phyloP scores from a whole-genome alignment of 2,329 filamentous ascomycete genomes.

The Nemania abortiva region DNA sequence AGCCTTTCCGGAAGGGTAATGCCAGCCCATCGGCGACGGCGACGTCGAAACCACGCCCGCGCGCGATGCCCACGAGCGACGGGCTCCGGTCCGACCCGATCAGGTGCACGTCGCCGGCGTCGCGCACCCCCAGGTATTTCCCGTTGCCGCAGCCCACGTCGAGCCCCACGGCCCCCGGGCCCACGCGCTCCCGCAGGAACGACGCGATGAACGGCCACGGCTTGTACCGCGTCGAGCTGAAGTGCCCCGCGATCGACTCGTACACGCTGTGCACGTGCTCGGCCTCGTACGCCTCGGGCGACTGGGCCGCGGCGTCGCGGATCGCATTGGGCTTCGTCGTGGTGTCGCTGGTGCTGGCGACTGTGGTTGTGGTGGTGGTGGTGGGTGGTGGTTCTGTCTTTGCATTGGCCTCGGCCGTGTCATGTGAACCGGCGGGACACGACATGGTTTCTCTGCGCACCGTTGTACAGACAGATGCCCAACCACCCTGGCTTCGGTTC shows the following conservation, averaged over 20 bases:
- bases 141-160: slow-evolving; percentile 98
- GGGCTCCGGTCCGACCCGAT: slow-evolving; percentile 85
- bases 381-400: slow-evolving; percentile 13
- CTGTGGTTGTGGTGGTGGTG: neutral
- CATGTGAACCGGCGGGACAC: slow-evolving; percentile 44
- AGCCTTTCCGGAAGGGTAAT: slow-evolving; percentile 77
- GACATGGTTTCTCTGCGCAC: slow-evolving; percentile 26
- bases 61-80: slow-evolving; percentile 65
- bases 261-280: slow-evolving; percentile 93
- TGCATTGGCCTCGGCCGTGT: slow-evolving; percentile 34
- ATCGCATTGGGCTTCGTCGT: slow-evolving; percentile 16
- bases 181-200: slow-evolving; percentile 74
- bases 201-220: slow-evolving; percentile 92
- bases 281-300: slow-evolving; percentile 75
- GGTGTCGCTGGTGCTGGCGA: neutral
- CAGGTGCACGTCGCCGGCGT: slow-evolving; percentile 72
- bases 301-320: slow-evolving; percentile 37
- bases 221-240: slow-evolving; percentile 82
- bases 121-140: slow-evolving; percentile 88
- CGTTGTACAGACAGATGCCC: neutral
- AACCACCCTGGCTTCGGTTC: neutral
- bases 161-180: slow-evolving; percentile 80
- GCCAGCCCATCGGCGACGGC: slow-evolving; percentile 84
- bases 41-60: slow-evolving; percentile 59
- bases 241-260: slow-evolving; percentile 85